Percentiles rank a stretch among this genome's conserved stretches.
These are phyloP conservation scores for Calophaca sinica DNA, from an alignment of 306 rosid species.

Conservation along the genomic window DNA sequence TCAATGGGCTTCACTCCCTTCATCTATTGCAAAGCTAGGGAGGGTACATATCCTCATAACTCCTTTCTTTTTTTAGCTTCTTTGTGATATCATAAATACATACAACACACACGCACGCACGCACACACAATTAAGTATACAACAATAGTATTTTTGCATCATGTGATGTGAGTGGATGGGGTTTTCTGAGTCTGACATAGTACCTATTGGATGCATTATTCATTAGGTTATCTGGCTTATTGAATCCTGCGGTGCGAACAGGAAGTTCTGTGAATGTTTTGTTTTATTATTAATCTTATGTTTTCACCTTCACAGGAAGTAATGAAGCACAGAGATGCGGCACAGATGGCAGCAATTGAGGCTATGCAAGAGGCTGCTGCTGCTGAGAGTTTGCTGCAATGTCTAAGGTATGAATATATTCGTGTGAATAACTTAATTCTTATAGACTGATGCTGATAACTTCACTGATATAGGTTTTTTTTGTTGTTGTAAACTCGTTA, in stretches of 20 bases:
- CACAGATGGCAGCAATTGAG: constrained; percentile 88
- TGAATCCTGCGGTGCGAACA: constrained; percentile 3
- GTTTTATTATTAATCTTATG: constrained; percentile 34
- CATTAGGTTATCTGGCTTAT: constrained; percentile 16
- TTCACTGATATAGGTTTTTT: not conserved
- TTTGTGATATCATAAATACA: not conserved
- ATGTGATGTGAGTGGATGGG: constrained; percentile 7
- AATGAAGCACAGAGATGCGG: constrained; percentile 90
- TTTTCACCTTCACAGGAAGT: constrained; percentile 67
- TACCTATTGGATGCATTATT: not conserved
- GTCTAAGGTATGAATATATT: constrained; percentile 73
- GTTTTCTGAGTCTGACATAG: not conserved
- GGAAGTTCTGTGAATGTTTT: constrained; percentile 23
- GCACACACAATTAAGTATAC: constrained; percentile 9
- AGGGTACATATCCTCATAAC: constrained; percentile 61
- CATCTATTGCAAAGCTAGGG: constrained; percentile 93
- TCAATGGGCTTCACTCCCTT: constrained; percentile 88
- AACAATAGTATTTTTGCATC: constrained; percentile 5
- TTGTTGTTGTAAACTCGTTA: not conserved
- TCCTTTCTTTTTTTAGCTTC: constrained; percentile 24
- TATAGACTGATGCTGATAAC: not conserved
- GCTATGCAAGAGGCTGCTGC: constrained; percentile 97
- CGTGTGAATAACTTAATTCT: constrained; percentile 6
- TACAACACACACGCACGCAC: not conserved
- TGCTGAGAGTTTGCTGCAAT: constrained; percentile 85